Evolutionary conservation across 23 red algal genomes (phyloP).

Genomic region (Gracilaria caudata): DNA sequence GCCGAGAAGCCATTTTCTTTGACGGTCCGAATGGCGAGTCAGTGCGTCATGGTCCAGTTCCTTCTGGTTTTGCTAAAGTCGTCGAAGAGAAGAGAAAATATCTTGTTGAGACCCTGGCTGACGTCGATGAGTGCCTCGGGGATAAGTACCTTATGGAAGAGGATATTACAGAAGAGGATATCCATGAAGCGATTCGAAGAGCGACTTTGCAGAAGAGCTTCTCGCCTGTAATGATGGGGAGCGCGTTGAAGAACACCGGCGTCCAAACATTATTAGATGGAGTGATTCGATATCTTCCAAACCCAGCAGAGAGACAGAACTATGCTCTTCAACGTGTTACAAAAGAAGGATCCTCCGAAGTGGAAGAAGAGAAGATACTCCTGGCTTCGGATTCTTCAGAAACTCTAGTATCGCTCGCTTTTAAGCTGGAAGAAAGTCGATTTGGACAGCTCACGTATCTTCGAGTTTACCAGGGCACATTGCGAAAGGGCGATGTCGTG

Average conservation of each 20-base stretch:
- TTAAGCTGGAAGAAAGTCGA: constrained; percentile 97
- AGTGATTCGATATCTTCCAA: constrained; percentile 90
- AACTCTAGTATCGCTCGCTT: constrained; percentile 83
- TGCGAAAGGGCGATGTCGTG: constrained; percentile 78
- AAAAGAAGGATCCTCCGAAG: constrained; percentile 33
- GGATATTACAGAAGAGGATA: constrained; percentile 71
- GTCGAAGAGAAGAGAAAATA: constrained; percentile 62
- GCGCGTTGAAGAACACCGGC: constrained; percentile 95
- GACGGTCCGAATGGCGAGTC: constrained; percentile 87
- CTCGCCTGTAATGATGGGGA: constrained; percentile 83
- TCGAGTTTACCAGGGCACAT: constrained; percentile 92
- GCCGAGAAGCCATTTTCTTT: constrained; percentile 86
- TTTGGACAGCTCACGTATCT: constrained; percentile 98
- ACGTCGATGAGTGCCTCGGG: constrained; percentile 91
- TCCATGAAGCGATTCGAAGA: constrained; percentile 84
- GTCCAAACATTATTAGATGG: constrained; percentile 96
- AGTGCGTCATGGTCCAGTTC: constrained; percentile 49
- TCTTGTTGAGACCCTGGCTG: constrained; percentile 87
- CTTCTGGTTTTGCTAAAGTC: constrained; percentile 32
- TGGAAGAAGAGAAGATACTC: constrained; percentile 58
- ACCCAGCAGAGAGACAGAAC: constrained; percentile 81
- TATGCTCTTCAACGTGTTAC: constrained; percentile 46
- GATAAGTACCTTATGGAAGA: constrained; percentile 89
- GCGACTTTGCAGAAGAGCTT: constrained; percentile 88
- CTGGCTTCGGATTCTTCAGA: constrained; percentile 68